Percentiles rank a stretch among this genome's conserved stretches.
Conservation (phyloP, 352 stramenopile genomes). For the Globisporangium spinosum region DNA sequence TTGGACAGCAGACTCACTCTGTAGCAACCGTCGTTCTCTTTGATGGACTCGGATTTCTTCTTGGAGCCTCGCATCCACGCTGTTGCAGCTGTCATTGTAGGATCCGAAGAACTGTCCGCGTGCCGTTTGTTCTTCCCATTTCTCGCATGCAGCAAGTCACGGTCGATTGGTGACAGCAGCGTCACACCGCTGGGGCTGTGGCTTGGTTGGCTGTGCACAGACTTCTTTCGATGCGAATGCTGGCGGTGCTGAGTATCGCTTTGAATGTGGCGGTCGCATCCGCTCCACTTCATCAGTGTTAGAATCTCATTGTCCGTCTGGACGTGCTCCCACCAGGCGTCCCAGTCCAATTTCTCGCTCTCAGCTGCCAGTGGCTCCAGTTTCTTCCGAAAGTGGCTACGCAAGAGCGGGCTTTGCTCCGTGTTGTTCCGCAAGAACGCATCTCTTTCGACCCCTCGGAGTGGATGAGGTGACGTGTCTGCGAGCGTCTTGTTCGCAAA, state of each 20-base stretch:
- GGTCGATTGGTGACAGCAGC: not conserved
- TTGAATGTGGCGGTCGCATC: conserved; percentile 7
- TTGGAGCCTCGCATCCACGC: not conserved
- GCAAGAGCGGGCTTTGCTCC: conserved; percentile 41
- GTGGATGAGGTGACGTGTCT: conserved; percentile 5
- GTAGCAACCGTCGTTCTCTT: conserved; percentile 13
- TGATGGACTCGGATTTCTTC: conserved; percentile 17
- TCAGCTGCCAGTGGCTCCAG: conserved; percentile 29
- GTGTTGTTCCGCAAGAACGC: conserved; percentile 9
- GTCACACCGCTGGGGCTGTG: not conserved
- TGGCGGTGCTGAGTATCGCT: not conserved
- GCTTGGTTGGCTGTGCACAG: not conserved
- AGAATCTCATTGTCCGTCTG: conserved; percentile 30
- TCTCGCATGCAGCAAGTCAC: not conserved
- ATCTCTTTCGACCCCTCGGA: conserved; percentile 12
- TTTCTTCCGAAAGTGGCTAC: conserved; percentile 42
- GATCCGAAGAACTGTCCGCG: not conserved
- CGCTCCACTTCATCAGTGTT: conserved; percentile 34
- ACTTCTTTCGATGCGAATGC: conserved; percentile 5
- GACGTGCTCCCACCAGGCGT: conserved; percentile 35
- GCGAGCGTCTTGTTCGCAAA: conserved; percentile 36
- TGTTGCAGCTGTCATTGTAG: not conserved
- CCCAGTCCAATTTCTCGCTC: conserved; percentile 25
- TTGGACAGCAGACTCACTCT: conserved; percentile 42
- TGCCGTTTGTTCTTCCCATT: conserved; percentile 6